Conservation (phyloP, 306 rosid species). For the Morella rubra region DNA sequence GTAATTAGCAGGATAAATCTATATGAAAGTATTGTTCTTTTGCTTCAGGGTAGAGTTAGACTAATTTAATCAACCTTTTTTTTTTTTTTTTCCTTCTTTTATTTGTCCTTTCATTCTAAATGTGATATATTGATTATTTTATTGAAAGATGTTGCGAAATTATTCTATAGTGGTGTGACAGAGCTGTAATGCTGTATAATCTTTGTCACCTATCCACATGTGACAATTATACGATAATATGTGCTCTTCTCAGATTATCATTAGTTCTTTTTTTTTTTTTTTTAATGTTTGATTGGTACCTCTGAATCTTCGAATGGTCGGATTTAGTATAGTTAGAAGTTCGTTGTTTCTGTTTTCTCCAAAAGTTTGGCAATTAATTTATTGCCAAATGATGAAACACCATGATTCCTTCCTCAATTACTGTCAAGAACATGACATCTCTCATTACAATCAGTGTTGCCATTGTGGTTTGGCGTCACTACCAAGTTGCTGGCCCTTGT, state of each 20-base stretch:
- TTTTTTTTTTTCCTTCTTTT: neutral
- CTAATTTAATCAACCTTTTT: neutral
- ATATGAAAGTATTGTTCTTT: neutral
- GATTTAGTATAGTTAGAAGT: too few relatives aligned
- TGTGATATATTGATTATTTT: neutral
- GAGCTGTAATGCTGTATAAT: neutral
- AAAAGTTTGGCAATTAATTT: neutral
- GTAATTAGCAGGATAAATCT: neutral
- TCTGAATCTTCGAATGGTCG: neutral
- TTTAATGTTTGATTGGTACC: neutral
- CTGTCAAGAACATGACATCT: neutral
- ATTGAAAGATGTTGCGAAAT: neutral
- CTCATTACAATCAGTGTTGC: neutral
- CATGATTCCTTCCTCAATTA: neutral
- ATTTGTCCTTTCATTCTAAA: neutral
- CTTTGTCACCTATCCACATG: neutral
- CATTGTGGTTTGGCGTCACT: neutral
- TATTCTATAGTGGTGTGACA: neutral
- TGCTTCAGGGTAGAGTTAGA: neutral
- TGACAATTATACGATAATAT: neutral
- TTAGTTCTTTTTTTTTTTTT: neutral
- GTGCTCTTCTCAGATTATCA: neutral
- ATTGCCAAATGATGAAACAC: neutral
- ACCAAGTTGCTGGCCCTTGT: neutral
- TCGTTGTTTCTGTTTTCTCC: neutral